Evolutionary conservation across 202 grass and related monocot genomes (phyloP).

Genomic region (Saccharum hybrid): DNA sequence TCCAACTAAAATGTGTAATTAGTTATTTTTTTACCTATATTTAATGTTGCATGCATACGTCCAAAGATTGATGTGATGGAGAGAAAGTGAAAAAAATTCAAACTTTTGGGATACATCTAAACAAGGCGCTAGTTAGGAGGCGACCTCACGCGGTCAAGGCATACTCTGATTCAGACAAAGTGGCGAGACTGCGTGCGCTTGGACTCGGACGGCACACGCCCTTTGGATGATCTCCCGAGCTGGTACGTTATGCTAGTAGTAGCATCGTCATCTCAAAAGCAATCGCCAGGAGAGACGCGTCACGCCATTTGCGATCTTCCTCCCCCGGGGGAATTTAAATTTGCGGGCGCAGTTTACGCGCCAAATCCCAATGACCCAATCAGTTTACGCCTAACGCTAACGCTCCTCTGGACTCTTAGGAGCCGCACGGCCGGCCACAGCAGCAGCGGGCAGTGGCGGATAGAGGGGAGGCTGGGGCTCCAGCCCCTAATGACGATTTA

Average conservation of each 20-base stretch:
- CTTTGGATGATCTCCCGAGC: conserved; percentile 13
- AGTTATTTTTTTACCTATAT: no score
- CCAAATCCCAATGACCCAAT: neutral
- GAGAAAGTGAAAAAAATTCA: no score
- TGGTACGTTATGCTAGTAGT: neutral
- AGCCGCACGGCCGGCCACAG: neutral
- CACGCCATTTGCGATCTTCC: conserved; percentile 26
- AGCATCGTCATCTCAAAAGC: conserved; percentile 11
- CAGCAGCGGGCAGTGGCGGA: neutral
- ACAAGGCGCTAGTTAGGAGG: no score
- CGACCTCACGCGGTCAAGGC: neutral
- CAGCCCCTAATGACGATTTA: no score
- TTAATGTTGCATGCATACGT: no score
- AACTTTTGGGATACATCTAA: no score
- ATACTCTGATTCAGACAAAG: neutral
- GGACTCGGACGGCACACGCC: neutral
- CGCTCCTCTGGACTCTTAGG: no score
- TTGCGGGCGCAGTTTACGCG: neutral
- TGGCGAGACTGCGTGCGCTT: neutral
- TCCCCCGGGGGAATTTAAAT: neutral
- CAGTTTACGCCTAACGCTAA: no score
- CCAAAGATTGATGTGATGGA: no score
- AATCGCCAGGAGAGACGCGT: conserved; percentile 8
- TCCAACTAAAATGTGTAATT: no score
- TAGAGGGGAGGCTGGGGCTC: no score